Conservation (phyloP, 106 monocot genomes). For the Apostasia shenzhenica region DNA sequence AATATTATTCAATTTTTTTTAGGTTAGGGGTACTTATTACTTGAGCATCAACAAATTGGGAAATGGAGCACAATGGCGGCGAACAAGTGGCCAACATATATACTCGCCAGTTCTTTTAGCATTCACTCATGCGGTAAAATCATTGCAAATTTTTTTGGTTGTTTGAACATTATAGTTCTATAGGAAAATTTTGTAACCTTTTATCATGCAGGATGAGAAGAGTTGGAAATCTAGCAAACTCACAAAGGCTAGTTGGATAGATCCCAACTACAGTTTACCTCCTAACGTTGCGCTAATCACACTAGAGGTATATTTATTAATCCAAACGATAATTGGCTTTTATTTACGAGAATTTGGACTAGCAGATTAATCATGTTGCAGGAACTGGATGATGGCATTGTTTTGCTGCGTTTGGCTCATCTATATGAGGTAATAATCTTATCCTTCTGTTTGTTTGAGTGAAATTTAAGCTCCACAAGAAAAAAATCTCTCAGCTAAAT, state of each 20-base stretch:
- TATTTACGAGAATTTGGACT: not conserved
- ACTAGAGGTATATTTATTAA: constrained; percentile 43
- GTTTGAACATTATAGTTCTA: not conserved
- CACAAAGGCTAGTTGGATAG: constrained; percentile 28
- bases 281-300: constrained; percentile 81
- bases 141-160: not conserved
- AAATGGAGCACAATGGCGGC: constrained; percentile 57
- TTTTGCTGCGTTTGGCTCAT: constrained; percentile 72
- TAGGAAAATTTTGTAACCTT: not conserved
- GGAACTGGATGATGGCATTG: constrained; percentile 65
- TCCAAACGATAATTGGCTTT: not conserved
- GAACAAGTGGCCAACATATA: constrained; percentile 67
- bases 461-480: too few relatives aligned
- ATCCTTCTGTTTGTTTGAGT: not conserved
- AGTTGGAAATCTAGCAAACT: constrained; percentile 49
- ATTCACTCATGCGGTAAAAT: constrained; percentile 46
- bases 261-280: constrained; percentile 48
- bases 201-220: constrained; percentile 30
- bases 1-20: not conserved
- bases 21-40: constrained; percentile 65
- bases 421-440: constrained; percentile 55
- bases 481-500: too few relatives aligned
- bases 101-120: constrained; percentile 71
- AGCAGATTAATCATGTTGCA: constrained; percentile 15
- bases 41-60: constrained; percentile 45